These are phyloP conservation scores for Boletus sensibilis DNA, from an alignment of 768 basidiomycete species.

Conservation along the genomic window DNA sequence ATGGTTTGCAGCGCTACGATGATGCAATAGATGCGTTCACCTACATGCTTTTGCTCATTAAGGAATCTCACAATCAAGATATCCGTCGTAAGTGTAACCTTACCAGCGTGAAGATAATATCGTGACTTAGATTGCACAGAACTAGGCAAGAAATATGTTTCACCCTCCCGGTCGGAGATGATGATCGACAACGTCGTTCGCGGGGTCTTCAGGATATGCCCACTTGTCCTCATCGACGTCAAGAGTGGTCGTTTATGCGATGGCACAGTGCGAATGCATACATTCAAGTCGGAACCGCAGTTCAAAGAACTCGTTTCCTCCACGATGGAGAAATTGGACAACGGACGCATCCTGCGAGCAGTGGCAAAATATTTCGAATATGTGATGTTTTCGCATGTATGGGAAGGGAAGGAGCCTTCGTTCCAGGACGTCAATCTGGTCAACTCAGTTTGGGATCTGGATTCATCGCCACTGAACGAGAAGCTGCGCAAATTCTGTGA, in stretches of 20 bases:
- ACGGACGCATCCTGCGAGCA: background rate
- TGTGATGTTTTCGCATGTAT: too few species aligned
- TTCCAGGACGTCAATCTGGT: too few species aligned
- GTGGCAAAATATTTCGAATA: too few species aligned
- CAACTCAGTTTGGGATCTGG: too few species aligned
- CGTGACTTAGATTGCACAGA: background rate
- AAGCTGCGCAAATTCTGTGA: too few species aligned
- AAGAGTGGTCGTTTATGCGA: too few species aligned
- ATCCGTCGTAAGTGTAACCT: background rate
- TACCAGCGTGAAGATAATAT: too few species aligned
- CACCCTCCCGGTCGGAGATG: background rate
- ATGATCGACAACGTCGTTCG: background rate
- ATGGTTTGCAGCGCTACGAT: background rate
- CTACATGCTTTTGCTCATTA: background rate
- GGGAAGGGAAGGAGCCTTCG: constrained; percentile 3
- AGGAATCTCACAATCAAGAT: background rate
- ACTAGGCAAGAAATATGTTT: background rate
- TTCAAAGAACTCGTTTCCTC: too few species aligned
- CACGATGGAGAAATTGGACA: background rate
- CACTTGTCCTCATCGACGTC: too few species aligned
- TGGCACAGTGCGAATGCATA: too few species aligned
- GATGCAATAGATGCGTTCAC: constrained; percentile 1
- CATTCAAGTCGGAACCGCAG: too few species aligned
- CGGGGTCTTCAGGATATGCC: background rate
- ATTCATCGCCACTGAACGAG: too few species aligned